Base-by-base conservation (phyloP, 495 filamentous ascomycete genomes). In the Hypoxylon cercidicola region DNA sequence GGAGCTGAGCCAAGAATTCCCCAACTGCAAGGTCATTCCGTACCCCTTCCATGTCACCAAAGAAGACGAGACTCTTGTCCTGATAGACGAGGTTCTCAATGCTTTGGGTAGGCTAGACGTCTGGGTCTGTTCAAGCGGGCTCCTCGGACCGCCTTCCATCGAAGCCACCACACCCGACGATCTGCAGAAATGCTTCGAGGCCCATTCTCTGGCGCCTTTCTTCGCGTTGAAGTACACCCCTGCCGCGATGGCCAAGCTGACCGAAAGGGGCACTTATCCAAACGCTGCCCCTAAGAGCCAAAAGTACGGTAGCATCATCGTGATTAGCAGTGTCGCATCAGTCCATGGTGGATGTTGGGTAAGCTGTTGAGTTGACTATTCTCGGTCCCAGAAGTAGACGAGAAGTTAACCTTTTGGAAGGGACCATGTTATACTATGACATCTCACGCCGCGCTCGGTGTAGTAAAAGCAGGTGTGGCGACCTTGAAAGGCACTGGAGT, bases 201-300 rank as follows among this genome's bases (percentile, higher is more conserved):
- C 82, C 0, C 86, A 87, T 66, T 77, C 76, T 41, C 76, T 87
- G 61, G 84, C 84, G 10, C 83, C 86, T 2, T 87, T 88, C 71
- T 88, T 85, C 70, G 85, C 85, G 5, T 73, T 88, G 49, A 87
- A 87, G 64, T 85, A 88, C 66, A 84, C 84, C 0, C 85, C 85
- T 4, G 79, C 84, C 8, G 86, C 86, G 2, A 88, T 88, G 86
- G 79, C 65, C 18, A 88, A 88, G 70, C 52, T 77, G 51, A 82
- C 79, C 1, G 77, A 77, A 19, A 81, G 80, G 54, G 74, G 79
- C 35, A 77, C 76, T 19, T 88, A 88, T 68, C 79, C 84, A 0
- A 88, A 87, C 70, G 86, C 86, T 5, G 84, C 81, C 16, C 79
- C 80, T 3, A 88, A 88, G 58, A 78, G 77, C 58, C 75, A 78